A percentile compares a stretch with the other conserved stretches of the same genome.
Evolutionary conservation across 129 eudicot genomes (phyloP).

Genomic region (Cynara cardunculus): DNA sequence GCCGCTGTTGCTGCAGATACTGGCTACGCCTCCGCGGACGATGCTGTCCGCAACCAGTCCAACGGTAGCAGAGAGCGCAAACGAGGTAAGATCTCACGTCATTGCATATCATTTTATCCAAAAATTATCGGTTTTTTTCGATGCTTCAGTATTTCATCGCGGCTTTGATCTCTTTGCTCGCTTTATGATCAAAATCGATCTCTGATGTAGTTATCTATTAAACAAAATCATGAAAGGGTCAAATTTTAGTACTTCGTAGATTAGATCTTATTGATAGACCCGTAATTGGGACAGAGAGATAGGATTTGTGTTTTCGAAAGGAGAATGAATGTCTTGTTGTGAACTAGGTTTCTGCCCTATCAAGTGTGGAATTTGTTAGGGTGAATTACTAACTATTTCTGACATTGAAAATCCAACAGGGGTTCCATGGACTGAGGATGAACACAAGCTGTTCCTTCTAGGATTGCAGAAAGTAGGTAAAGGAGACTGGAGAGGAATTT

Average conservation of each 20-base stretch:
- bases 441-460: slow-evolving; percentile 50
- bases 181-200: slow-evolving; percentile 3
- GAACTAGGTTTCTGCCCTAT: background rate
- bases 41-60: slow-evolving; percentile 25
- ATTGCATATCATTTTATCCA: background rate
- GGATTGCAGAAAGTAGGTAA: slow-evolving; percentile 56
- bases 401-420: slow-evolving; percentile 31
- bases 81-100: slow-evolving; percentile 45
- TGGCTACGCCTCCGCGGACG: slow-evolving; percentile 57
- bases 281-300: background rate
- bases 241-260: background rate
- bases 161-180: background rate
- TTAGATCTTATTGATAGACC: background rate
- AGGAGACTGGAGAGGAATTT: slow-evolving; percentile 69
- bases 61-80: slow-evolving; percentile 38
- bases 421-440: slow-evolving; percentile 63
- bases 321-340: background rate
- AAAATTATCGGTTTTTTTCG: background rate
- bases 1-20: slow-evolving; percentile 23
- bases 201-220: background rate
- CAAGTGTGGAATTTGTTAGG: background rate
- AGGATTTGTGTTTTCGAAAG: background rate
- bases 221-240: background rate
- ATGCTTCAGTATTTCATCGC: background rate
- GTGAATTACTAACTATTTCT: background rate